Percentiles rank a stretch among this genome's conserved stretches.
phyloP scores from a whole-genome alignment of 2,329 filamentous ascomycete genomes.

The Colletotrichum horii region DNA sequence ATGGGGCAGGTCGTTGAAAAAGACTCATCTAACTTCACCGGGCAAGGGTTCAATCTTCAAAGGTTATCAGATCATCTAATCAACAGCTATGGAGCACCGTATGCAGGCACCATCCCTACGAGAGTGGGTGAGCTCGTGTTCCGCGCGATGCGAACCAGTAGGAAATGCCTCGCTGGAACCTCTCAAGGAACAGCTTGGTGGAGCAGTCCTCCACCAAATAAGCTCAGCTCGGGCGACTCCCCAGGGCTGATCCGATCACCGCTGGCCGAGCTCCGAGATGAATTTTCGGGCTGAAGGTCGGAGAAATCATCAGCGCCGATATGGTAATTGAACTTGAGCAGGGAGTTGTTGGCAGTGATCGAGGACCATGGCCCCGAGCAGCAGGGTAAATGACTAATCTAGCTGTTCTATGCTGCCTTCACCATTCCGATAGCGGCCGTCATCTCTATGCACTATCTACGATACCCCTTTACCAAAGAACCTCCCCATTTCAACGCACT shows the following conservation, averaged over 20 bases:
- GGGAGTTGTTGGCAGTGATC: not conserved
- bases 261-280: not conserved
- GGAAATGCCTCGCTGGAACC: not conserved
- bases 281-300: not conserved
- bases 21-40: not conserved
- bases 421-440: too few relatives aligned
- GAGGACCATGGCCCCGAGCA: too few relatives aligned
- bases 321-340: not conserved
- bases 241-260: not conserved
- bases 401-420: too few relatives aligned
- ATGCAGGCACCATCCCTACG: not conserved
- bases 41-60: not conserved
- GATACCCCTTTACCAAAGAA: too few relatives aligned
- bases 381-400: too few relatives aligned
- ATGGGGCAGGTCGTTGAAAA: conserved; percentile 8
- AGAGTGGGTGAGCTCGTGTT: not conserved
- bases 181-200: not conserved
- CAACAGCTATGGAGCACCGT: not conserved
- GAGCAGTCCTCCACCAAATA: not conserved
- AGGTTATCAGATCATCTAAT: conserved; percentile 19
- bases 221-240: not conserved
- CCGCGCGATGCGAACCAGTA: not conserved
- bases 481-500: too few relatives aligned
- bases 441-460: too few relatives aligned
- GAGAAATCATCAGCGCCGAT: not conserved